Conservation (phyloP, 2,329 filamentous ascomycete genomes). For the Paramyrothecium roridum region DNA sequence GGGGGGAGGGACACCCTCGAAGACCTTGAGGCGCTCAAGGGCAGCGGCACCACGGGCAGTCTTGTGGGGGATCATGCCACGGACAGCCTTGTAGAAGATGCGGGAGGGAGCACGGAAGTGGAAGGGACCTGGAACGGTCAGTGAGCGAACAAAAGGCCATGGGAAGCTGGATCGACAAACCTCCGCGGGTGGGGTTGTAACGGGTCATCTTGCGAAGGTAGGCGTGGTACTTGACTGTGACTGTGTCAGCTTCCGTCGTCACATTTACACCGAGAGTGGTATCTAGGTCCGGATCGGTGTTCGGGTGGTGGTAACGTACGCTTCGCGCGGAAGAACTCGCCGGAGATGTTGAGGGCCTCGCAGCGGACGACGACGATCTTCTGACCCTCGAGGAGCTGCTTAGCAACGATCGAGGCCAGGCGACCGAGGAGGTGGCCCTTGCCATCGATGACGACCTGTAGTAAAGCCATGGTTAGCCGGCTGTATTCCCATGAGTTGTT, state of each 20-base stretch:
- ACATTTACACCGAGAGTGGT: slow-evolving; percentile 1
- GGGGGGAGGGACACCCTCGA: slow-evolving; percentile 97
- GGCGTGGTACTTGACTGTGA: slow-evolving; percentile 98
- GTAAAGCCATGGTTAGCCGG: slow-evolving; percentile 7
- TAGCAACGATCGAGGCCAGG: slow-evolving; percentile 95
- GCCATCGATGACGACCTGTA: slow-evolving; percentile 97
- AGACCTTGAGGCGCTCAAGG: slow-evolving; percentile 98
- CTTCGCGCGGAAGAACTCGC: slow-evolving; percentile 99
- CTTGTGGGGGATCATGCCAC: slow-evolving; percentile 99
- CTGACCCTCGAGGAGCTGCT: slow-evolving; percentile 98
- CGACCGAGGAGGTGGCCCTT: slow-evolving; percentile 99
- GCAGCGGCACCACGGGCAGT: slow-evolving; percentile 95
- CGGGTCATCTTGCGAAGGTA: slow-evolving; percentile 99
- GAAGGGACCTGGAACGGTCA: slow-evolving; percentile 76
- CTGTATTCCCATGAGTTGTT: slow-evolving; percentile 18
- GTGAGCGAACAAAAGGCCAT: slow-evolving; percentile 10
- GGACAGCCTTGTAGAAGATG: slow-evolving; percentile 99
- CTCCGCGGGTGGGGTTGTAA: slow-evolving; percentile 98
- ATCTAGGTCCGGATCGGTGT: not conserved
- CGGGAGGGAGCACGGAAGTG: slow-evolving; percentile 98
- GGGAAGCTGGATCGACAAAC: slow-evolving; percentile 49
- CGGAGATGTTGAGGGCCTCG: slow-evolving; percentile 99
- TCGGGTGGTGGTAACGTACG: slow-evolving; percentile 65
- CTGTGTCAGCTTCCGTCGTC: slow-evolving; percentile 40
- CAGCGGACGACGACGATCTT: slow-evolving; percentile 99